Evolutionary conservation across 1,139 yeast species (phyloP), one percentile per base, ranked within the genome.

Genomic region (Zygosaccharomyces pseudobailii): DNA sequence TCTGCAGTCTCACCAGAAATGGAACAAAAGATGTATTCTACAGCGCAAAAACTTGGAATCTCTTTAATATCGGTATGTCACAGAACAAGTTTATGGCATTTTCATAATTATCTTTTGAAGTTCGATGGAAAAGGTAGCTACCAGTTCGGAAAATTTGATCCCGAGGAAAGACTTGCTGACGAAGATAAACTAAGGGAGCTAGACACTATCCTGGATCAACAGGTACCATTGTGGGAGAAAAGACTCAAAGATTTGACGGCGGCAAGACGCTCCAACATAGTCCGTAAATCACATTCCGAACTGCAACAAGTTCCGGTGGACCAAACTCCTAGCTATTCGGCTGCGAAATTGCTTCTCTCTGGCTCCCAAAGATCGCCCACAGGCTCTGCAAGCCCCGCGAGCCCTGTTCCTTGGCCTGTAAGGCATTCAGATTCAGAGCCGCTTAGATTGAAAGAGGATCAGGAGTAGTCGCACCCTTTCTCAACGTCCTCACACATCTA

Each of bases 61-160:
- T 86, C 97, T 0, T 76, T 90, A 32, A 71, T 90, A 43, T 87
- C 96, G 0, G 97, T 90, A 13, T 92, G 96, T 42, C 97, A 90
- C 67, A 75, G 97, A 56, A 84, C 96, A 3, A 87, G 95, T 9
- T 71, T 90, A 55, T 90, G 97, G 97, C 87, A 86, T 66, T 90
- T 88, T 72, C 97, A 90, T 67, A 80, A 84, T 53, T 77, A 79
- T 59, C 78, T 90, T 51, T 72, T 90, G 54, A 90, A 88, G 66
- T 88, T 89, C 63, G 92, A 85, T 62, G 95, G 95, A 17, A 80
- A 83, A 61, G 94, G 95, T 2, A 82, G 83, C 4, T 87, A 84
- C 61, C 74, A 73, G 49, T 87, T 85, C 64, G 84, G 85, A 6
- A 73, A 75, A 53, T 74, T 87, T 44, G 80, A 86, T 66, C 87